Evolutionary conservation across 1,284 basidiomycete genomes (phyloP), one percentile per base, ranked within the genome.

Genomic region (Bondarzewia mesenterica): DNA sequence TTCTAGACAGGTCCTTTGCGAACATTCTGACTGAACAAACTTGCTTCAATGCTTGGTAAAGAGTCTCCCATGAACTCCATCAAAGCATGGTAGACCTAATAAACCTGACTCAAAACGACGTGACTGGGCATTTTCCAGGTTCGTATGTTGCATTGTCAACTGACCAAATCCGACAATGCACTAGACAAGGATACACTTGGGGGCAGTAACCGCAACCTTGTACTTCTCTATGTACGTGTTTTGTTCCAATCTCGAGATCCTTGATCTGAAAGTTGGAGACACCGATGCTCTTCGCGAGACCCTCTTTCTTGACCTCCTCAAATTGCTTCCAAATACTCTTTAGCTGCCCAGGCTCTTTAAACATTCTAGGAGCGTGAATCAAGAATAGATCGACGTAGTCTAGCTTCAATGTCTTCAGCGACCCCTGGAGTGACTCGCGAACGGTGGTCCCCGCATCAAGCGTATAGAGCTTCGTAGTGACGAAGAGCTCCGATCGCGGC

Each of bases 211-310:
- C n/a, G n/a, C n/a, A n/a, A n/a, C n/a, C n/a, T n/a, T n/a, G n/a
- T n/a, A n/a, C n/a, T n/a, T n/a, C n/a, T n/a, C n/a, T n/a, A n/a
- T n/a, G n/a, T n/a, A n/a, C n/a, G n/a, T n/a, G n/a, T n/a, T n/a
- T n/a, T n/a, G n/a, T n/a, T n/a, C n/a, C n/a, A n/a, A n/a, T n/a
- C 51, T 81, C 65, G 40, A 93, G 65, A 55, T 93, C 75, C 50
- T 78, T 67, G 16, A 82, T 71, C 14, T 71, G 74, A 64, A 85
- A 93, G 69, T 94, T 94, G 47, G 84, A 89, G 14, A 95, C 89
- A 1, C 92, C 92, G 50, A 94, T 88, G 37, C 80, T 82, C 63
- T 76, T 85, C 35, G 86, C 70, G 41, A 90, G 65, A 1, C 87
- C 87, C 42, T 79, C 78, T 42, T 66, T 66, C 63, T 86, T 74